Base-by-base conservation (phyloP, 495 filamentous ascomycete genomes). In the Penicillium steckii region DNA sequence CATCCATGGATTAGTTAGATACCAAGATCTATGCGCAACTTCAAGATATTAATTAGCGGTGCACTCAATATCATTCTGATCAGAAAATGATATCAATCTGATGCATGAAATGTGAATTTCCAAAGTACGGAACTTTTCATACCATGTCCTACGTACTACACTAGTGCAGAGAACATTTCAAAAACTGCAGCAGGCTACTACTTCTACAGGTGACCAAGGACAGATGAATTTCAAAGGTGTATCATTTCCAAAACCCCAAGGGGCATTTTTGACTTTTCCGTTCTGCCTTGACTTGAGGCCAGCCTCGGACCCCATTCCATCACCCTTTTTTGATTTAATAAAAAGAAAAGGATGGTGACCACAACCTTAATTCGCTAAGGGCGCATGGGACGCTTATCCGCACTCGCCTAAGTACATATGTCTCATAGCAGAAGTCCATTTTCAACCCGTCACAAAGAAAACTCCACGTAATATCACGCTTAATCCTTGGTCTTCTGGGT, bases 401-500 rank as follows among this genome's bases (percentile, higher is more conserved):
- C 69, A 71, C 62, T 72, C 72, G 74, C 68, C 73, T 75, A 77
- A 65, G 66, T 77, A 77, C 74, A 75, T 71, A 62, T 70, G 68
- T 72, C 73, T 75, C 72, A 70, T 77, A 73, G 71, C 68, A 76
- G 65, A 71, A 72, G 61, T 70, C 65, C 67, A 71, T 75, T 76
- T 77, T 72, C 66, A 74, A 73, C 71, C 74, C 72, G 67, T 75
- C 66, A 70, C 68, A 74, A 74, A 62, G 65, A 71, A 68, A 73
- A 76, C 67, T 68, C 73, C 73, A 67, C 58, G 63, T 56, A 61
- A 65, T 57, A 67, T 59, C 57, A 66, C 68, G 41, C 62, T 70
- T 77, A 76, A 40, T 98, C 94, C 89, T 97, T 97, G 70, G 82
- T 87, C 88, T 99, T 99, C 81, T 97, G 95, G 68, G 94, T 97